A percentile compares a stretch with the other conserved stretches of the same genome.
phyloP scores from a whole-genome alignment of 2,329 filamentous ascomycete species.

The Penicillium sp. region DNA sequence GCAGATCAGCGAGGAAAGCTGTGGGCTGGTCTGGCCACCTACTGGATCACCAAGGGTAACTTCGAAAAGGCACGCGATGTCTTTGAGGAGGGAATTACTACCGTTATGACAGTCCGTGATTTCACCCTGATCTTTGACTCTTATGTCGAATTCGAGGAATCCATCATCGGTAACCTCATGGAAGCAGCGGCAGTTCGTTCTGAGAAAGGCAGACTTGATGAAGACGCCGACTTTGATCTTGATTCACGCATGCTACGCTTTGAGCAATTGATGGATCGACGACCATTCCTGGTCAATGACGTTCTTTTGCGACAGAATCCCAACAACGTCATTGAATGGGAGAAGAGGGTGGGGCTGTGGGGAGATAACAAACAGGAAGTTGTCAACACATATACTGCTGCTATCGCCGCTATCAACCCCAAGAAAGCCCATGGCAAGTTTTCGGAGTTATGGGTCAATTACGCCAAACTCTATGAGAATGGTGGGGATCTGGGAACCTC shows the following conservation, averaged over 20 bases:
- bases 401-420: slow-evolving; percentile 87
- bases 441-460: slow-evolving; percentile 93
- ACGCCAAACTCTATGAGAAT: slow-evolving; percentile 94
- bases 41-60: slow-evolving; percentile 90
- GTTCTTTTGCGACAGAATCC: slow-evolving; percentile 94
- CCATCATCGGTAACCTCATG: slow-evolving; percentile 87
- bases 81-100: slow-evolving; percentile 95
- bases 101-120: slow-evolving; percentile 97
- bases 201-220: slow-evolving; percentile 74
- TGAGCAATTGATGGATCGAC: slow-evolving; percentile 94
- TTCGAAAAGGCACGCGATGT: slow-evolving; percentile 92
- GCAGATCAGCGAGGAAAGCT: slow-evolving; percentile 91
- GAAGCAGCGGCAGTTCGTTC: slow-evolving; percentile 78
- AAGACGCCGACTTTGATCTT: slow-evolving; percentile 87
- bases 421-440: slow-evolving; percentile 94
- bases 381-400: slow-evolving; percentile 90
- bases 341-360: slow-evolving; percentile 95
- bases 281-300: slow-evolving; percentile 94
- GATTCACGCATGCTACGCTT: slow-evolving; percentile 98
- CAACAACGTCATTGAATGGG: slow-evolving; percentile 94
- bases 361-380: slow-evolving; percentile 88
- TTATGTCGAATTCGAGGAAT: slow-evolving; percentile 96
- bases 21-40: slow-evolving; percentile 92
- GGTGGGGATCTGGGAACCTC: slow-evolving; percentile 82
- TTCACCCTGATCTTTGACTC: slow-evolving; percentile 96